Conservation (phyloP, 2,329 filamentous ascomycete genomes). For the Colletotrichum lupini region DNA sequence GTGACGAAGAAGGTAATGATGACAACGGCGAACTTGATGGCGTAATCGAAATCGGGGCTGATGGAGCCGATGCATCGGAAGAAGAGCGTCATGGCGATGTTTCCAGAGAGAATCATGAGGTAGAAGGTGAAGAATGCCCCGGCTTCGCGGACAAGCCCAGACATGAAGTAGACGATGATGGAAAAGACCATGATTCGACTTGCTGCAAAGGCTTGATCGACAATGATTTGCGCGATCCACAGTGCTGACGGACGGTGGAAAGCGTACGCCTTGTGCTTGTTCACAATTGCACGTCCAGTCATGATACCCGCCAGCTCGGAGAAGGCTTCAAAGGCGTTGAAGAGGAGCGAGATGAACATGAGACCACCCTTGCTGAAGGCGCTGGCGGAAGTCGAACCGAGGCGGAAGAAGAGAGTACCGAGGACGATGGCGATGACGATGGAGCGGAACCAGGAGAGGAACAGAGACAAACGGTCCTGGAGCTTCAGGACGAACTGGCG, state of each 20-base stretch:
- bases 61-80: constrained; percentile 81
- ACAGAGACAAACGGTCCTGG: constrained; percentile 84
- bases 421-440: constrained; percentile 82
- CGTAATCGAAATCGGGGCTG: constrained; percentile 85
- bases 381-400: constrained; percentile 72
- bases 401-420: constrained; percentile 81
- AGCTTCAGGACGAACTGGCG: constrained; percentile 88
- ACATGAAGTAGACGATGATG: constrained; percentile 85
- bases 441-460: constrained; percentile 74
- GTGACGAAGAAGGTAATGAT: constrained; percentile 85
- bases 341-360: constrained; percentile 82
- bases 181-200: constrained; percentile 78
- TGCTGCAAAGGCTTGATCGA: constrained; percentile 79
- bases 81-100: constrained; percentile 80
- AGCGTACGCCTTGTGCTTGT: constrained; percentile 86
- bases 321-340: constrained; percentile 90
- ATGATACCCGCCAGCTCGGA: constrained; percentile 81
- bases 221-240: constrained; percentile 85
- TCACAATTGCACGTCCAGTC: constrained; percentile 80
- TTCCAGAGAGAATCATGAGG: constrained; percentile 75
- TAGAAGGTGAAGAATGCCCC: constrained; percentile 84
- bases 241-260: constrained; percentile 86
- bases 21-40: constrained; percentile 83
- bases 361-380: constrained; percentile 86
- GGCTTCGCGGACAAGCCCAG: constrained; percentile 73